A percentile compares a stretch with the other conserved stretches of the same genome.
phyloP scores from a whole-genome alignment of 179 eudicot species.

The Nepenthes alata region DNA sequence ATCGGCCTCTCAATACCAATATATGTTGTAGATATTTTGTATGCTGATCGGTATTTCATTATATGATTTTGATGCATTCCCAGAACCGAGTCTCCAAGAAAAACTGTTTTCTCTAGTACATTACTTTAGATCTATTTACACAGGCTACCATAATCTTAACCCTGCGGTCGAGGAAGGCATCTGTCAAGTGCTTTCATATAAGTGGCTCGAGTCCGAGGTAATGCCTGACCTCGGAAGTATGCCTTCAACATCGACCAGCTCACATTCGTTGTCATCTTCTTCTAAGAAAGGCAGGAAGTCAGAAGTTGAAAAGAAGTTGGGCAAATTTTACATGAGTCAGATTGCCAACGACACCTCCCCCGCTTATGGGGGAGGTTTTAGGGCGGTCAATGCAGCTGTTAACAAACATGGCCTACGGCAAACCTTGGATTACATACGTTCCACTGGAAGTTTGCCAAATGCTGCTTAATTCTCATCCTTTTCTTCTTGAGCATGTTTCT shows the following conservation, averaged over 20 bases:
- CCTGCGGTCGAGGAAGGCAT: conserved; percentile 65
- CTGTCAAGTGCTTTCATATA: conserved; percentile 58
- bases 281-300: conserved; percentile 55
- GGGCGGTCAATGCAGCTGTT: conserved; percentile 55
- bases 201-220: conserved; percentile 71
- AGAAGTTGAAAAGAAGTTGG: conserved; percentile 37
- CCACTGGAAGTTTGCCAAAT: conserved; percentile 40
- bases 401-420: conserved; percentile 41
- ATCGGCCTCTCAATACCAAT: no score
- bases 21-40: no score
- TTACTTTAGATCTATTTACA: background rate
- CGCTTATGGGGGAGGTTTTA: conserved; percentile 58
- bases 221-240: conserved; percentile 28
- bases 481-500: no score
- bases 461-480: no score
- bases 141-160: conserved; percentile 39
- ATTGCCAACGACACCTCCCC: conserved; percentile 55
- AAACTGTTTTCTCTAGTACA: background rate
- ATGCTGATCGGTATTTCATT: no score
- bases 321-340: conserved; percentile 56
- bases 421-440: conserved; percentile 47
- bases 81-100: background rate
- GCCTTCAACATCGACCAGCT: conserved; percentile 21
- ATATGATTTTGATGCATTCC: no score
- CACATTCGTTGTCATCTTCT: conserved; percentile 18